These are phyloP conservation scores for Erodium trifolium DNA, from an alignment of 441 rosid genomes.

Conservation along the genomic window DNA sequence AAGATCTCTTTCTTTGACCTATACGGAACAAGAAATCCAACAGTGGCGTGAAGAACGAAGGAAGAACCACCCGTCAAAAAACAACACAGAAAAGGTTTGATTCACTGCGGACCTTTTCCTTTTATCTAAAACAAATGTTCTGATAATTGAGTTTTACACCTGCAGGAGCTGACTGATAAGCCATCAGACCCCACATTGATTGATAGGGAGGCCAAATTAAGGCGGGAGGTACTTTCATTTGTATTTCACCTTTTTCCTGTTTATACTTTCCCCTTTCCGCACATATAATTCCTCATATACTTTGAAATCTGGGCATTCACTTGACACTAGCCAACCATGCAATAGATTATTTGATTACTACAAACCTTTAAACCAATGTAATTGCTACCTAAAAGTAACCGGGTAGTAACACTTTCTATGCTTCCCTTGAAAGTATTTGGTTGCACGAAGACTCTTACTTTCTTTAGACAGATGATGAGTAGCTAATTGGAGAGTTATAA, in stretches of 20 bases:
- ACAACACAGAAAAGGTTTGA: constrained; percentile 53
- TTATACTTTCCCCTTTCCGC: not conserved
- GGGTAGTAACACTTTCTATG: no score
- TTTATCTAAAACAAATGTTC: constrained; percentile 11
- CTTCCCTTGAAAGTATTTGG: no score
- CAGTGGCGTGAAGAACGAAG: constrained; percentile 76
- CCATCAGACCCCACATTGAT: constrained; percentile 20
- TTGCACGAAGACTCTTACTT: no score
- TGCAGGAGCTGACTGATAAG: constrained; percentile 43
- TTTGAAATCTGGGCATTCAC: constrained; percentile 8
- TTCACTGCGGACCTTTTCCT: constrained; percentile 16
- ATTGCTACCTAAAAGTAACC: not conserved
- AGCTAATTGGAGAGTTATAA: no score
- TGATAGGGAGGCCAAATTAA: constrained; percentile 41
- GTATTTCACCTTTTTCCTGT: not conserved
- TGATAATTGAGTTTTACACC: constrained; percentile 21
- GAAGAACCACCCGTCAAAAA: constrained; percentile 59
- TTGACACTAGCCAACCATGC: constrained; percentile 10
- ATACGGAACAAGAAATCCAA: constrained; percentile 57
- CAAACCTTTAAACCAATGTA: not conserved
- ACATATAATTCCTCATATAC: constrained; percentile 2
- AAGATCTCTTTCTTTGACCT: constrained; percentile 36
- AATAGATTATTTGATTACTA: constrained; percentile 5
- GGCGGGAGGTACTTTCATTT: constrained; percentile 47
- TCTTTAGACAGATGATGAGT: no score